Conservation (phyloP, 371 early-diverging fungal genomes). For the Syncephalastrum contaminatum region DNA sequence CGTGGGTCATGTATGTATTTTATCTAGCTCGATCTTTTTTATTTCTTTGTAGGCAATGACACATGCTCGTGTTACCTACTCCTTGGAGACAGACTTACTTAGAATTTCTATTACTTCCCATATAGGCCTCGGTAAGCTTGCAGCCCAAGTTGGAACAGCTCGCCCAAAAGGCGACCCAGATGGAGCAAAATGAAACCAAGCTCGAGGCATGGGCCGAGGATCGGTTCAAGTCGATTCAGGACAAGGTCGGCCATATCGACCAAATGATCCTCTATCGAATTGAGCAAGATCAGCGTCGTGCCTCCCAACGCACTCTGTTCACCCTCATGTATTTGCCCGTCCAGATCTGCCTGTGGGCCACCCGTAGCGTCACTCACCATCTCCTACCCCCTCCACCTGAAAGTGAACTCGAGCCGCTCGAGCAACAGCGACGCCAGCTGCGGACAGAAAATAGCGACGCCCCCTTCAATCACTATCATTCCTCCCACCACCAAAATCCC, state of each 20-base stretch:
- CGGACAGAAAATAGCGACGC: too few species aligned
- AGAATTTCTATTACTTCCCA: neutral
- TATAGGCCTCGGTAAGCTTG: constrained; percentile 19
- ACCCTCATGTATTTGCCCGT: constrained; percentile 27
- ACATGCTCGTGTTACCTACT: too few species aligned
- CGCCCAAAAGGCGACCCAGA: constrained; percentile 47
- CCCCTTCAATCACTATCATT: too few species aligned
- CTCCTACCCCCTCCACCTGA: too few species aligned
- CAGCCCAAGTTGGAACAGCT: constrained; percentile 36
- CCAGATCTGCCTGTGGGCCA: constrained; percentile 21
- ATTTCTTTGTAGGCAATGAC: too few species aligned
- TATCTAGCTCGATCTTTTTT: too few species aligned
- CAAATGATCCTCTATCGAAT: constrained; percentile 44
- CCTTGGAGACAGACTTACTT: too few species aligned
- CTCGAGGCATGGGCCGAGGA: constrained; percentile 53
- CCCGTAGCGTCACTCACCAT: constrained; percentile 3
- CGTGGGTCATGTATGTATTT: constrained; percentile 28
- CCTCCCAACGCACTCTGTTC: constrained; percentile 19
- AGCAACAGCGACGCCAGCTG: too few species aligned
- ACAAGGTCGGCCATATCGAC: constrained; percentile 54
- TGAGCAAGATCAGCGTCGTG: constrained; percentile 47
- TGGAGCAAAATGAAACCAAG: constrained; percentile 50
- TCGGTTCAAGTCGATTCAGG: constrained; percentile 47
- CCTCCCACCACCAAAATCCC: too few species aligned
- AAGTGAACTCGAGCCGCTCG: too few species aligned